A percentile compares a stretch with the other conserved stretches of the same genome.
These are phyloP conservation scores for Cyclotella choctawhatcheeana DNA, from an alignment of 108 stramenopile genomes.

Conservation along the genomic window DNA sequence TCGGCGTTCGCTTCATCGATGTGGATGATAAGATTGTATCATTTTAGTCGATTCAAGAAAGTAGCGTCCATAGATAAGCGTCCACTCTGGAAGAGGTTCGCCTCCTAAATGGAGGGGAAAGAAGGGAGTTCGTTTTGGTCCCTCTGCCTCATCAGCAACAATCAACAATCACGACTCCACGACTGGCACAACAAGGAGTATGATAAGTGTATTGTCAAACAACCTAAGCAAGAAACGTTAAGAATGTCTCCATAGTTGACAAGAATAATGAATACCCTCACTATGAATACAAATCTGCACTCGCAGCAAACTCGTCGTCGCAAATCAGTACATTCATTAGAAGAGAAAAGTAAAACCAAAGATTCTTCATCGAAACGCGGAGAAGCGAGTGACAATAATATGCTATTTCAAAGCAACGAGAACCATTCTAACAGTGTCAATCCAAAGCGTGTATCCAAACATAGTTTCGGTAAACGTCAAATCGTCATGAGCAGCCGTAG, in stretches of 20 bases:
- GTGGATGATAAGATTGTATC: not conserved
- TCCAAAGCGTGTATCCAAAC: not conserved
- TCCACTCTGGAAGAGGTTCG: too few species aligned
- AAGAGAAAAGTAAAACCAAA: not conserved
- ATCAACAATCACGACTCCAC: too few species aligned
- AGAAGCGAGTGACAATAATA: slow-evolving; percentile 8
- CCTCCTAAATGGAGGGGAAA: too few species aligned
- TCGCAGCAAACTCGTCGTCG: slow-evolving; percentile 17
- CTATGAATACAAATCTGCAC: slow-evolving; percentile 12
- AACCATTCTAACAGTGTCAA: not conserved
- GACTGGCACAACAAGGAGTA: too few species aligned
- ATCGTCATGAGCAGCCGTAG: not conserved
- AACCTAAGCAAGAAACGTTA: not conserved
- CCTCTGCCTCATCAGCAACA: too few species aligned
- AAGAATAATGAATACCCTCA: slow-evolving; percentile 2
- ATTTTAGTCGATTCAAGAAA: too few species aligned
- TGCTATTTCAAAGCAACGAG: not conserved
- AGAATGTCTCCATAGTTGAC: not conserved
- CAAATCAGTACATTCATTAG: not conserved
- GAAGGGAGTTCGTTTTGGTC: too few species aligned
- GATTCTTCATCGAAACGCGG: slow-evolving; percentile 3
- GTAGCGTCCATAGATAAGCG: too few species aligned
- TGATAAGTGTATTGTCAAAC: not conserved
- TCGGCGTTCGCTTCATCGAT: not conserved
- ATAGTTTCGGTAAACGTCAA: not conserved